Percentiles rank a stretch among this genome's conserved stretches.
Conservation (phyloP, 108 stramenopile species). For the Nitzschia sp. region DNA sequence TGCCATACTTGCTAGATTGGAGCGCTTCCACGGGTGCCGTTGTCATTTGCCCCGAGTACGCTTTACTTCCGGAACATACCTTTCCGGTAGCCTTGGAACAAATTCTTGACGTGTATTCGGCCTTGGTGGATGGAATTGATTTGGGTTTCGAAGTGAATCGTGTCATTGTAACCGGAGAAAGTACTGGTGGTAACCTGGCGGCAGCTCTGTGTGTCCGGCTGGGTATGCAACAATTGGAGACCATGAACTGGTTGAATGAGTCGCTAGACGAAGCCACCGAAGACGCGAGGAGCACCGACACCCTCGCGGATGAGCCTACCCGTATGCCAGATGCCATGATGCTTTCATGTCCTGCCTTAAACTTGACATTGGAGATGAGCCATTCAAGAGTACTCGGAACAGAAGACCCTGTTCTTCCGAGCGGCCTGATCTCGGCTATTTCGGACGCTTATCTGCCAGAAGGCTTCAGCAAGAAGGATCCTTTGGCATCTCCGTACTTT, state of each 20-base stretch:
- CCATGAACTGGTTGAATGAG: neutral
- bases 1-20: slow-evolving; percentile 85
- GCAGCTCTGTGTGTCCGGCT: slow-evolving; percentile 74
- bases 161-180: slow-evolving; percentile 81
- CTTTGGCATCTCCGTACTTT: slow-evolving; percentile 77
- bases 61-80: slow-evolving; percentile 69
- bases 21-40: slow-evolving; percentile 68
- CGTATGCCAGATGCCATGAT: slow-evolving; percentile 78
- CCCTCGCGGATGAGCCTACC: neutral
- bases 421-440: slow-evolving; percentile 71
- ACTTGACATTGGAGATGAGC: slow-evolving; percentile 62
- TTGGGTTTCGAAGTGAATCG: slow-evolving; percentile 71
- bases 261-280: slow-evolving; percentile 1
- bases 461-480: slow-evolving; percentile 54
- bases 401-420: slow-evolving; percentile 80
- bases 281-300: neutral
- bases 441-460: slow-evolving; percentile 67
- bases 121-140: slow-evolving; percentile 53
- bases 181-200: slow-evolving; percentile 80
- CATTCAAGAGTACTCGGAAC: slow-evolving; percentile 70
- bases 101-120: slow-evolving; percentile 50
- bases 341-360: slow-evolving; percentile 79
- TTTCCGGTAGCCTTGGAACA: slow-evolving; percentile 74
- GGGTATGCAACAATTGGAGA: slow-evolving; percentile 36
- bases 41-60: slow-evolving; percentile 84